Evolutionary conservation across 257 asterid species (phyloP).

Genomic region (Knoxia roxburghii): DNA sequence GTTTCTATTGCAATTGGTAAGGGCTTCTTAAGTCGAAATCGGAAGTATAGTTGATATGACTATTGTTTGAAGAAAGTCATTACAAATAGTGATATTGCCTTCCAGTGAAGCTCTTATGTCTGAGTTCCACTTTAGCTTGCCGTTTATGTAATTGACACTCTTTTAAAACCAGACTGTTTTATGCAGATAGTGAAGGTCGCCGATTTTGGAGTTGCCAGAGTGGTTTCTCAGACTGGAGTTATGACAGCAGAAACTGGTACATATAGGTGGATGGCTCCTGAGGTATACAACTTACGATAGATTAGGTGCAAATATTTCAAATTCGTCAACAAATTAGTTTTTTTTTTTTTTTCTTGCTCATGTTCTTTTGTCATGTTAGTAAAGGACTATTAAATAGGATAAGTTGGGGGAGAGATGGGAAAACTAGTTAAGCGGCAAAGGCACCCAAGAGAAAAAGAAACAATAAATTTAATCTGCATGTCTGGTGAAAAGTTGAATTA

Average conservation of each 20-base stretch:
- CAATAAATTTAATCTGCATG: not conserved
- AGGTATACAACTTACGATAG: constrained; percentile 41
- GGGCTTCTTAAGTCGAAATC: not conserved
- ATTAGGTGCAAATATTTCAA: constrained; percentile 6
- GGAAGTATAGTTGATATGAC: constrained; percentile 3
- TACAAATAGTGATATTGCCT: not conserved
- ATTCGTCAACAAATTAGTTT: not conserved
- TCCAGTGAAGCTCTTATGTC: not conserved
- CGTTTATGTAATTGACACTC: not conserved
- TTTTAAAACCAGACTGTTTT: constrained; percentile 4
- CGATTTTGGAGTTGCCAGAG: constrained; percentile 97
- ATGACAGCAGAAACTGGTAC: constrained; percentile 99
- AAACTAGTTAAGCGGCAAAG: not conserved
- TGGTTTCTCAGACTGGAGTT: constrained; percentile 78
- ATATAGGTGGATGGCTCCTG: constrained; percentile 99
- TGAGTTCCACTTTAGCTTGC: not conserved
- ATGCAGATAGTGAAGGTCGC: constrained; percentile 91
- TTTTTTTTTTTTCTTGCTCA: not conserved
- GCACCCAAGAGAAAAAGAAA: not conserved
- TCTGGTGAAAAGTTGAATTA: too few species aligned
- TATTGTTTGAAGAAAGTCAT: too few species aligned
- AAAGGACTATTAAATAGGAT: not conserved
- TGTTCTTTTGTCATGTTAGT: not conserved
- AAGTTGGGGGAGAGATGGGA: not conserved
- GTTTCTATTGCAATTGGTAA: not conserved